Evolutionary conservation across 2,329 filamentous ascomycete genomes (phyloP), one percentile per base, ranked within the genome.

Genomic region (Alternaria sp.): DNA sequence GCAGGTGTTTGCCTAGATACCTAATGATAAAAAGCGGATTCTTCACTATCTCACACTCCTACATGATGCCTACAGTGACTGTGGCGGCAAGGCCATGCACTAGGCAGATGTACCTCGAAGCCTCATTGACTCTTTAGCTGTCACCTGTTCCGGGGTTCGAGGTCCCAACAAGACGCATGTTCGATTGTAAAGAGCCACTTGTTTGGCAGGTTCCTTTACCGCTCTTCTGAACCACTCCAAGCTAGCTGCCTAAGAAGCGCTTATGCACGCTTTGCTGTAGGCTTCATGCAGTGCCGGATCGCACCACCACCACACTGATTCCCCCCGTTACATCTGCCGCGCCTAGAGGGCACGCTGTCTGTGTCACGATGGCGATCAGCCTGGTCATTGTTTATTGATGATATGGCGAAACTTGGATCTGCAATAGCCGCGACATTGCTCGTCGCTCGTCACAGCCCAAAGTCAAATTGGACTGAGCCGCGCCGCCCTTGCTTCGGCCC

Each of bases 141-240:
- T 70, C 64, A 68, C 64, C 60, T 67, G 64, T 51, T 52, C 57
- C 65, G 44, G 70, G 68, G 61, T 65, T 63, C 23, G 49, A 52
- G 6, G 55, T 73, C 75, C 67, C 74, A 77, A 77, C 74, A 76
- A 74, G 69, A 73, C 63, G 73, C 73, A 76, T 58, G 68, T 59
- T 62, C 70, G 69, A 67, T 70, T 65, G 36, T 40, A 40, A 63
- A 67, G 66, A 47, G 62, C 64, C 63, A 63, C 66, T 62, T 70
- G 69, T 71, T 68, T 72, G 70, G 73, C 63, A 73, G 62, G 57
- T 58, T 57, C 58, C 65, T 67, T 76, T 77, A 80, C 77, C 77
- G 77, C 77, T 77, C 71, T 79, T 79, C 72, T 77, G 77, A 77
- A 78, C 76, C 74, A 75, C 72, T 67, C 28, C 63, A 60, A 67